phyloP scores from a whole-genome alignment of 345 rosid species.

The Camelina sativa region DNA sequence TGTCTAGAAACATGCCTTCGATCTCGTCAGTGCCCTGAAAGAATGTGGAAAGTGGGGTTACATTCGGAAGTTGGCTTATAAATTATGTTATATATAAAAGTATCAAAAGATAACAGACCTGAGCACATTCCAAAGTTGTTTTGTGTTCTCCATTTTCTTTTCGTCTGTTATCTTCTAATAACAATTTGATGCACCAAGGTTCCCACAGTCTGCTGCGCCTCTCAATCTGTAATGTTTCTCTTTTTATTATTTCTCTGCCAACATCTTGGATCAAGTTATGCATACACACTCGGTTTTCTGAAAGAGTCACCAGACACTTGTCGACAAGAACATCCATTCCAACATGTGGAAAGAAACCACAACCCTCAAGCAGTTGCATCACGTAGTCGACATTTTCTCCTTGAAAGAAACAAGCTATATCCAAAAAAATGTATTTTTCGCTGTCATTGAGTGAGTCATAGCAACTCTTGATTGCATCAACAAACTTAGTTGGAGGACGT shows the following conservation, averaged over 20 bases:
- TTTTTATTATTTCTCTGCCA: constrained; percentile 13
- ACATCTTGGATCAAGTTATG: constrained; percentile 30
- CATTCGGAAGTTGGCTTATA: no score
- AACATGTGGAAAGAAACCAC: constrained; percentile 26
- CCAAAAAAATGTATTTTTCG: neutral
- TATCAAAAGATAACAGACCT: neutral
- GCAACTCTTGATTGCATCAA: neutral
- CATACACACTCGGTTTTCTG: neutral
- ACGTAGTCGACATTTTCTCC: constrained; percentile 11
- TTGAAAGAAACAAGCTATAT: constrained; percentile 4
- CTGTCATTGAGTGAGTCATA: neutral
- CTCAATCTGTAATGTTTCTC: neutral
- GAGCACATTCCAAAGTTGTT: neutral
- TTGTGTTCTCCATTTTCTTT: neutral
- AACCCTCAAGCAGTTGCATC: constrained; percentile 14
- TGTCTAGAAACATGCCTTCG: constrained; percentile 25
- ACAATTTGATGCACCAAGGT: neutral
- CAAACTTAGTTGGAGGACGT: neutral
- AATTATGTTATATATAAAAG: neutral
- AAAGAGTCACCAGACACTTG: constrained; percentile 27
- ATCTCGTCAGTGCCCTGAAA: constrained; percentile 28
- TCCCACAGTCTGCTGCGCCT: constrained; percentile 30
- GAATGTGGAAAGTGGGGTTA: no score
- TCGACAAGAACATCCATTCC: constrained; percentile 33
- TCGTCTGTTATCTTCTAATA: neutral